phyloP scores from a whole-genome alignment of 805 yeast genomes.

The Saturnispora besseyi region DNA sequence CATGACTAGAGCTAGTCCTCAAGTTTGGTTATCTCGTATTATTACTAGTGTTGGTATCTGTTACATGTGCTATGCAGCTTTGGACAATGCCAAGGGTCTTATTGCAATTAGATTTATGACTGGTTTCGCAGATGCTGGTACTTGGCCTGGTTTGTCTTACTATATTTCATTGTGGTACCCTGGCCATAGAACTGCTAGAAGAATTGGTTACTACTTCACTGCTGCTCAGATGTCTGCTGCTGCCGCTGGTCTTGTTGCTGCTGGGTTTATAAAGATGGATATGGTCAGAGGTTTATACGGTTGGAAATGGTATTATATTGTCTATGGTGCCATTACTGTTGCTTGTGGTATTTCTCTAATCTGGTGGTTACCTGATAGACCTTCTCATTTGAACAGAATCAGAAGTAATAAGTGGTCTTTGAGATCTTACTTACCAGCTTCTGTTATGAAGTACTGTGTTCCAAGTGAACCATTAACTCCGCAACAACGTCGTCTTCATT shows the following conservation, averaged over 20 bases:
- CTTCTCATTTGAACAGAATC: conserved; percentile 27
- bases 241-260: conserved; percentile 80
- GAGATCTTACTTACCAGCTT: conserved; percentile 16
- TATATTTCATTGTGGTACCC: conserved; percentile 84
- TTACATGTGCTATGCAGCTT: conserved; percentile 62
- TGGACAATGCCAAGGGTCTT: conserved; percentile 48
- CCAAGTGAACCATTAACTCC: conserved; percentile 41
- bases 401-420: conserved; percentile 14
- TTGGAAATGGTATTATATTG: conserved; percentile 79
- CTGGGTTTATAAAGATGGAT: conserved; percentile 83
- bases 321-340: conserved; percentile 65
- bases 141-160: conserved; percentile 87
- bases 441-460: conserved; percentile 14
- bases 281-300: conserved; percentile 62
- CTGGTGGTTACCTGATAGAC: conserved; percentile 87
- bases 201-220: conserved; percentile 84
- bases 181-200: conserved; percentile 57
- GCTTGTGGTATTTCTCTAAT: conserved; percentile 52
- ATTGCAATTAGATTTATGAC: conserved; percentile 64
- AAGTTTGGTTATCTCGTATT: conserved; percentile 75
- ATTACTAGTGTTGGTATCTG: conserved; percentile 70
- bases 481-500: conserved; percentile 48
- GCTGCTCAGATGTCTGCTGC: conserved; percentile 90
- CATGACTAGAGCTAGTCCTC: conserved; percentile 80
- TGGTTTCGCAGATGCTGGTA: conserved; percentile 76